A percentile compares a stretch with the other conserved stretches of the same genome.
Evolutionary conservation across 2,329 filamentous ascomycete species (phyloP).

Genomic region (Myotisia sp.): DNA sequence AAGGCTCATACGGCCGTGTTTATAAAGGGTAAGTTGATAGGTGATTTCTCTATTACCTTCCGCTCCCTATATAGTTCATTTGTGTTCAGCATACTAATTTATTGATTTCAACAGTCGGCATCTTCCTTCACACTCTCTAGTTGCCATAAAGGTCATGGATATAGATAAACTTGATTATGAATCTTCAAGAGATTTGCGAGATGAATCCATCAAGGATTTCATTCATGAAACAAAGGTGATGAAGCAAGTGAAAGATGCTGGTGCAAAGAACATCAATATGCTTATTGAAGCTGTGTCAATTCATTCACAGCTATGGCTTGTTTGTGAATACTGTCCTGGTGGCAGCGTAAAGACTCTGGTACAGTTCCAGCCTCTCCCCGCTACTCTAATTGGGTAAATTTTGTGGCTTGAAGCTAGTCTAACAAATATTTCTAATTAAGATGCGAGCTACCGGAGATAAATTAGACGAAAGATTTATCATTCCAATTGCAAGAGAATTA

Average conservation of each 20-base stretch:
- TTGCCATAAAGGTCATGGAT: conserved; percentile 40
- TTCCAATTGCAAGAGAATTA: conserved; percentile 49
- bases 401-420: background rate
- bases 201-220: conserved; percentile 40
- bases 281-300: conserved; percentile 50
- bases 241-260: conserved; percentile 47
- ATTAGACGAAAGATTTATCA: conserved; percentile 47
- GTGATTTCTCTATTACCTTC: background rate
- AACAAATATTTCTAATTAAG: too few relatives aligned
- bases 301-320: conserved; percentile 51
- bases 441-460: conserved; percentile 36
- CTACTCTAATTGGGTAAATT: background rate
- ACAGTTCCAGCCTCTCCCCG: conserved; percentile 14
- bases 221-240: conserved; percentile 50
- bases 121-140: conserved; percentile 26
- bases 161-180: conserved; percentile 37
- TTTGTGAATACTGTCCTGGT: conserved; percentile 53
- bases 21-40: conserved; percentile 31
- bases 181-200: conserved; percentile 31
- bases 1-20: conserved; percentile 38
- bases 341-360: conserved; percentile 52
- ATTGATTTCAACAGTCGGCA: conserved; percentile 17
- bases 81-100: conserved; percentile 6
- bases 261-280: conserved; percentile 49
- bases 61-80: too few relatives aligned